Evolutionary conservation across 2,329 filamentous ascomycete genomes (phyloP), one percentile per base, ranked within the genome.

Genomic region (Cytospora paraplurivora): DNA sequence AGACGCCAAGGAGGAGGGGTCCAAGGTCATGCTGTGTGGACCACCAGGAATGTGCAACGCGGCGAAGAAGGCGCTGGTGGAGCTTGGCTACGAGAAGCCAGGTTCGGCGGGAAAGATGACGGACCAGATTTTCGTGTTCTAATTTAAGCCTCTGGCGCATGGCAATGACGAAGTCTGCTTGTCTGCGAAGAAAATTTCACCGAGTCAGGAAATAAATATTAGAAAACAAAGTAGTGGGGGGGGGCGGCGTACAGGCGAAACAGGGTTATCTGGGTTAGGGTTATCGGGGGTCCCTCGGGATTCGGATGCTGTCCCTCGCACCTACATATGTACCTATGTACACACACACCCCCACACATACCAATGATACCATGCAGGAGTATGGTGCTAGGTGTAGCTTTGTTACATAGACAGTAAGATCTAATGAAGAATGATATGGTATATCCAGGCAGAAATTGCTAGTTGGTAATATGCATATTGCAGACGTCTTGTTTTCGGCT

Each of bases 21-120:
- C 78, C 2, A 87, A 85, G 71, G 71, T 85, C 8, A 75, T 87
- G 76, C 72, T 88, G 1, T 88, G 86, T 67, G 86, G 86, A 0
- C 86, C 86, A 0, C 85, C 85, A 0, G 81, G 80, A 0, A 85
- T 88, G 84, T 75, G 88, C 1, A 81, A 81, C 52, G 84, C 82
- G 0, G 77, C 80, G 15, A 88, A 86, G 75, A 82, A 79, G 68
- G 75, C 73, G 8, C 70, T 86, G 65, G 74, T 73, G 0, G 74
- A 74, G 11, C 62, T 87, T 41, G 85, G 84, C 0, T 87, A 81
- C 65, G 73, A 82, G 65, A 75, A 78, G 60, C 81, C 84, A 0
- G 79, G 81, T 0, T 75, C 80, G 0, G 75, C 81, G 6, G 72
- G 79, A 1, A 86, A 83, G 71, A 81, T 82, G 72, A 74, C 74